Conservation (phyloP, 495 filamentous ascomycete species). For the Articulospora tetracladia region DNA sequence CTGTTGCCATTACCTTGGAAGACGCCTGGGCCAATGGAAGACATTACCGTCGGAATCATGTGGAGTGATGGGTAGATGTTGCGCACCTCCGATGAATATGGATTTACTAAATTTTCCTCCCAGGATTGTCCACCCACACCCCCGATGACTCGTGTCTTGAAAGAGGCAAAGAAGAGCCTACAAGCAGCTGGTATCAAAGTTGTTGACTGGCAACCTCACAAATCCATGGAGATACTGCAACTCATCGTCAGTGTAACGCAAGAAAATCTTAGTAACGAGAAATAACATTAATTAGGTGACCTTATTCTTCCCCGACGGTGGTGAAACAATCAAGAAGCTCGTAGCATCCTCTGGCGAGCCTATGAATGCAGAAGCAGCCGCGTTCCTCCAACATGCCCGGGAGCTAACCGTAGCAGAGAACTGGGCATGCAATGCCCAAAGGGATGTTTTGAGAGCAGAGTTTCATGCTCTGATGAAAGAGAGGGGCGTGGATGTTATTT, state of each 20-base stretch:
- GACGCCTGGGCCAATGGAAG: conserved; percentile 21
- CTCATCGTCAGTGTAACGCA: background rate
- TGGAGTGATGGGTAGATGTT: conserved; percentile 30
- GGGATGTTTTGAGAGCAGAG: conserved; percentile 4
- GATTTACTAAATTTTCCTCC: background rate
- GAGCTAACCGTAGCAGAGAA: conserved; percentile 28
- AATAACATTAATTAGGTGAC: conserved; percentile 19
- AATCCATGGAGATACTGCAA: conserved; percentile 11
- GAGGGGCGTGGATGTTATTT: conserved; percentile 9
- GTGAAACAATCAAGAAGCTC: conserved; percentile 41
- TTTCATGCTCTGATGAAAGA: conserved; percentile 27
- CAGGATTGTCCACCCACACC: conserved; percentile 9
- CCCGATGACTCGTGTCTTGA: conserved; percentile 11
- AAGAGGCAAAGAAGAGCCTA: conserved; percentile 5
- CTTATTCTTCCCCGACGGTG: conserved; percentile 50
- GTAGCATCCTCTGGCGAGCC: conserved; percentile 45
- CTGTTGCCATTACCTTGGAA: conserved; percentile 58
- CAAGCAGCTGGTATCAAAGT: conserved; percentile 11
- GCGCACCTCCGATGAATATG: background rate
- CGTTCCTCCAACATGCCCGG: background rate
- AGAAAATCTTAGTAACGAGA: too few species aligned
- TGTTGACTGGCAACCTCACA: conserved; percentile 27
- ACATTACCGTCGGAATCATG: conserved; percentile 21
- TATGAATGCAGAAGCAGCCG: background rate
- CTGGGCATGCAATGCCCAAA: conserved; percentile 41